phyloP scores from a whole-genome alignment of 306 rosid species.

The Lathyrus sativus region DNA sequence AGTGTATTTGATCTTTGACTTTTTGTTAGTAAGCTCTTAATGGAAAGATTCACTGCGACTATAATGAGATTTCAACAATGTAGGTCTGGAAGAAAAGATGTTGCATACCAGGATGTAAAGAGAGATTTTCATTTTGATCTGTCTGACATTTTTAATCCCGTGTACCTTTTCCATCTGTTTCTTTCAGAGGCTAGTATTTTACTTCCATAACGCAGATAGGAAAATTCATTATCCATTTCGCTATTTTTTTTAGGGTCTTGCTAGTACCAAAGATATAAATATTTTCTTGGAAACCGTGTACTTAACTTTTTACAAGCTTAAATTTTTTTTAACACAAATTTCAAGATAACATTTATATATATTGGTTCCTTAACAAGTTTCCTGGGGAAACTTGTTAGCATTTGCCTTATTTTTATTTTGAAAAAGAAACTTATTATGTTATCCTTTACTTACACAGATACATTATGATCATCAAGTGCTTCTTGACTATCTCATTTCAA shows the following conservation, averaged over 20 bases:
- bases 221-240: conserved; percentile 21
- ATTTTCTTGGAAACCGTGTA: too few relatives aligned
- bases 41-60: conserved; percentile 27
- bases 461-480: conserved; percentile 92
- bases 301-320: too few relatives aligned
- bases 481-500: conserved; percentile 89
- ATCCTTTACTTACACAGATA: conserved; percentile 59
- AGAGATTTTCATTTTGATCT: conserved; percentile 51
- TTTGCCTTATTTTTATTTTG: not conserved
- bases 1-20: conserved; percentile 27
- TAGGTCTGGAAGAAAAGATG: conserved; percentile 52
- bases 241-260: conserved; percentile 7
- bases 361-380: too few relatives aligned
- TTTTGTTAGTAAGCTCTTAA: conserved; percentile 24
- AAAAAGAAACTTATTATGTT: conserved; percentile 4
- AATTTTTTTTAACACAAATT: too few relatives aligned
- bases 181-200: conserved; percentile 66
- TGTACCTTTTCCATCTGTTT: conserved; percentile 75
- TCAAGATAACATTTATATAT: too few relatives aligned
- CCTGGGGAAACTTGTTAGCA: too few relatives aligned
- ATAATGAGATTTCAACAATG: conserved; percentile 34
- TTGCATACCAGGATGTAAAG: conserved; percentile 45
- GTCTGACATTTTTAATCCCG: conserved; percentile 68
- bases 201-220: conserved; percentile 8
- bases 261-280: too few relatives aligned